These are phyloP conservation scores for Suillus plorans DNA, from an alignment of 768 basidiomycete genomes.

Conservation along the genomic window DNA sequence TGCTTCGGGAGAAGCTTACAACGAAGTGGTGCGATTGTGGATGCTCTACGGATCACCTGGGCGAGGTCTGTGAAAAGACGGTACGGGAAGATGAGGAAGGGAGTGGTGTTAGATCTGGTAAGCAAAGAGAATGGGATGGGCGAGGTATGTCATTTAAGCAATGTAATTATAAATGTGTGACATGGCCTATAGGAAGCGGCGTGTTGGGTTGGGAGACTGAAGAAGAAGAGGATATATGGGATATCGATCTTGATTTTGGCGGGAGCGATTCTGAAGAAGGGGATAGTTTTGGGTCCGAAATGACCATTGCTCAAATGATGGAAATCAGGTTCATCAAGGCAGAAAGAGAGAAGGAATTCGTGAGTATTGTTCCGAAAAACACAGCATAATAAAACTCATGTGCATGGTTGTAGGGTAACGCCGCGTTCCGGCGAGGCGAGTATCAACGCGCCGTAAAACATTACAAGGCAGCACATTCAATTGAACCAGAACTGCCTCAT, in stretches of 20 bases:
- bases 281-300: conserved; percentile 40
- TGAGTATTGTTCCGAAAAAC: conserved; percentile 26
- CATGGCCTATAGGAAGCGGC: conserved; percentile 43
- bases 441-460: conserved; percentile 53
- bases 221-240: conserved; percentile 79
- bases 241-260: conserved; percentile 65
- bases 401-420: conserved; percentile 54
- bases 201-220: conserved; percentile 73
- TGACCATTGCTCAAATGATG: conserved; percentile 75
- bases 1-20: conserved; percentile 69
- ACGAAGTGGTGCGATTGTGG: conserved; percentile 82
- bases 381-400: conserved; percentile 7
- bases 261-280: conserved; percentile 52
- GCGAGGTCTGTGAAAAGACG: conserved; percentile 74
- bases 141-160: conserved; percentile 40
- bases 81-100: conserved; percentile 71
- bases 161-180: not conserved
- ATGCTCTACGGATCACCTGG: conserved; percentile 75
- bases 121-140: conserved; percentile 77
- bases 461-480: conserved; percentile 59
- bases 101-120: conserved; percentile 56
- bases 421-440: conserved; percentile 63
- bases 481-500: conserved; percentile 72
- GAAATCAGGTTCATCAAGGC: conserved; percentile 72
- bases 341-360: conserved; percentile 70